Evolutionary conservation across 148 eudicot species (phyloP), one percentile per base, ranked within the genome.

Genomic region (Silene conica): DNA sequence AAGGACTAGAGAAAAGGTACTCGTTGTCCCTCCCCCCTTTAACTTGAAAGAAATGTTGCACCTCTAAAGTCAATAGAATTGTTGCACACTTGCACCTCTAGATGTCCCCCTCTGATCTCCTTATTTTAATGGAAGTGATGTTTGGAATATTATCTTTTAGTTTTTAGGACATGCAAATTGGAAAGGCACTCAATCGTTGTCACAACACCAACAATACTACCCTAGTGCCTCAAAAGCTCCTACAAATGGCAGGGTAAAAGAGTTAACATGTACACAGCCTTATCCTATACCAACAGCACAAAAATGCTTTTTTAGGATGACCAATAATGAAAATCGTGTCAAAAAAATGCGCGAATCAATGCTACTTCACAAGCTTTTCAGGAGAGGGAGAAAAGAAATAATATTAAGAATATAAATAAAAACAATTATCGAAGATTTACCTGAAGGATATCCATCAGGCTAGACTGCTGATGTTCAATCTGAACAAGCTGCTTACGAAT

Each of bases 401-500:
- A 31, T 9, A 31, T 31, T 31, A 31, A 31, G 34, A 31, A 38
- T 20, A 71, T 1, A 13, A 71, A 8, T 23, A 38, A 31, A 31
- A n/a, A 23, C 15, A 20, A 11, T 69, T 31, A 28, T 28, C n/a
- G 19, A 67, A 73, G 20, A 71, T 72, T 70, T 83, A 94, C 98
- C 98, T 92, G 97, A 63, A 94, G 96, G 71, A 92, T 67, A 79
- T 94, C 87, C 77, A 90, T 78, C 83, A 94, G 76, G 84, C 80
- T 87, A 70, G 96, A 86, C 81, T 94, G 98, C 82, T 90, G 97
- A 67, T 69, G 84, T 76, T 94, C 96, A 72, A 94, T 92, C 73
- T 87, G 93, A 83, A 82, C 83, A 72, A 94, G 98, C 74, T 94
- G 98, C 83, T 86, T 83, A 25, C 89, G 88, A 67, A 94, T 94